A percentile compares a stretch with the other conserved stretches of the same genome.
These are phyloP conservation scores for Hericium coralloides DNA, from an alignment of 768 basidiomycete species.

Conservation along the genomic window DNA sequence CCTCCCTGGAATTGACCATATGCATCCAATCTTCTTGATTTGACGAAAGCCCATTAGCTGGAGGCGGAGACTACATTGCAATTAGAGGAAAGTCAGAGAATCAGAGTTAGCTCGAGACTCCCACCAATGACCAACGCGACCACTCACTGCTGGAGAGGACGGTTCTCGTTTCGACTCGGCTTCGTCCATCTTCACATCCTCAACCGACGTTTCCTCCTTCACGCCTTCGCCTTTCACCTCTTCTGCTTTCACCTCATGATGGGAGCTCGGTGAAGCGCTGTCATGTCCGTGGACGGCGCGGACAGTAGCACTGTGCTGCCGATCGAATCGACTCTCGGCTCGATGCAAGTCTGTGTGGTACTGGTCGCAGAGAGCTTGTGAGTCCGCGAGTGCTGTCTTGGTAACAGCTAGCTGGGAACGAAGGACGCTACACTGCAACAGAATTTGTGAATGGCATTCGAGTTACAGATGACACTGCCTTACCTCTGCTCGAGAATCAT, in stretches of 20 bases:
- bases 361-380: constrained; percentile 36
- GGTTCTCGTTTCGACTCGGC: constrained; percentile 15
- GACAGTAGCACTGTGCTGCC: constrained; percentile 47
- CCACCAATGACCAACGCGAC: constrained; percentile 50
- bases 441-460: not conserved
- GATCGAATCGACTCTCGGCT: constrained; percentile 55
- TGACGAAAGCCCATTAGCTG: constrained; percentile 20
- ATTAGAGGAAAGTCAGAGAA: constrained; percentile 35
- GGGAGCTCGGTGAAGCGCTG: constrained; percentile 2
- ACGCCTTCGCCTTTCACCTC: constrained; percentile 9
- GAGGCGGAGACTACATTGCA: constrained; percentile 29
- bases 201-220: constrained; percentile 25
- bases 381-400: constrained; percentile 40
- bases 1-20: constrained; percentile 26
- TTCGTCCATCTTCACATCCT: constrained; percentile 31
- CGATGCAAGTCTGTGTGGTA: constrained; percentile 42
- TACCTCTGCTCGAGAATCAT: constrained; percentile 55
- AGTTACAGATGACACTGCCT: constrained; percentile 15
- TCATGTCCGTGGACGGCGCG: constrained; percentile 6
- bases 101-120: constrained; percentile 41
- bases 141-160: constrained; percentile 69
- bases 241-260: constrained; percentile 1
- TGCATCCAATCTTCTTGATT: constrained; percentile 32
- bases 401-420: constrained; percentile 49
- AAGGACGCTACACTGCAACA: constrained; percentile 42